Base-by-base conservation (phyloP, 768 basidiomycete species). In the Glaciozyma martinii region DNA sequence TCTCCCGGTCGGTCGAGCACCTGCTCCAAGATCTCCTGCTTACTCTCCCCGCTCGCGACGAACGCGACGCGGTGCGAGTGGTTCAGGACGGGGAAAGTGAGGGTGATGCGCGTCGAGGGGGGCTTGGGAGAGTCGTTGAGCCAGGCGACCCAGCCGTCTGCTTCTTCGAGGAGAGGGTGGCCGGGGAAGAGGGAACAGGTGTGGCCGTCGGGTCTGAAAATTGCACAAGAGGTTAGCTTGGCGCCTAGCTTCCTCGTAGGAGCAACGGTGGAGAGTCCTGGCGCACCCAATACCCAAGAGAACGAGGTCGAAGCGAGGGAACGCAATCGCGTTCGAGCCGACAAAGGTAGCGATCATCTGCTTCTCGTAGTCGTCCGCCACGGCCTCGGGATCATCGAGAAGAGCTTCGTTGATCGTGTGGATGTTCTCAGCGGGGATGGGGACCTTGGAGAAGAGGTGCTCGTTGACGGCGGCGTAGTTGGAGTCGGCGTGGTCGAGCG, bases 301-400 rank as follows among this genome's bases (percentile, higher is more conserved):
- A 78, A 98, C 88, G 75, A 99, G 84, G 76, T 99, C 95, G 77
- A 99, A 98, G 59, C 95, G 81, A 67, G 95, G 95, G 82, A 97
- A 98, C 66, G 93, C 86, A 23, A 94, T 94, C 7, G 91, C 81
- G 76, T 97, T 90, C 75, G 86, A 89, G 75, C 87, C 85, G 0
- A 93, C 95, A 74, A 99, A 99, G 75, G 88, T 87, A 65, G 77
- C 81, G 74, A 98, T 90, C 75, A 99, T 87, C 71, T 81, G 79
- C 66, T 78, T 77, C 72, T 81, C 79, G 72, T 79, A 79, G 42
- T 74, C 72, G 67, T 81, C 80, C 13, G 80, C 77, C 43, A 79
- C 74, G 59, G 77, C 78, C 60, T 80, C 79, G 12, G 79, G 73
- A 64, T 74, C 70, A 44, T 75, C 71, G 23, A 75, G 65, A 23